Base-by-base conservation (phyloP, 257 asterid species). In the Hygrophila difformis region DNA sequence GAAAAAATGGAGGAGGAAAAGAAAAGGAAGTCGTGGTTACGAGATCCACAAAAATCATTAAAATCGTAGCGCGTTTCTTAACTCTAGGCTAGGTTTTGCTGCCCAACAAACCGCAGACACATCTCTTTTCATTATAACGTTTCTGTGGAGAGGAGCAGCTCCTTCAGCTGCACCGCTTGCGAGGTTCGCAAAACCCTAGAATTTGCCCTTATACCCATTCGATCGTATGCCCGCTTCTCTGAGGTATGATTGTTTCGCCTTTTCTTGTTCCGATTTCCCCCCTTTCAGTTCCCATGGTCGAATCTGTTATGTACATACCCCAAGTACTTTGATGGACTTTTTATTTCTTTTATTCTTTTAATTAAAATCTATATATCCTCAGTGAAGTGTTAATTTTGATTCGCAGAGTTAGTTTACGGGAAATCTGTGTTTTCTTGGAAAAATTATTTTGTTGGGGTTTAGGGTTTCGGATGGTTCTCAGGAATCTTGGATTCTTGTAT, bases 131-230 rank as follows among this genome's bases (percentile, higher is more conserved):
- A 8, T 23, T 53, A 57, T 40, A 18, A 57, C 72, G 28, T 31
- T 53, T 47, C 6, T 61, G 70, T 56, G 71, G 73, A 54, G 69
- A 31, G 60, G 61, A 70, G 72, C 67, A 20, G 62, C 61, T 60
- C 57, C 9, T 51, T 40, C 38, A 55, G 74, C 74, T 45, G 67
- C 73, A 57, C 50, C 62, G 50, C 9, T 31, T 46, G 35, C 15
- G 38, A 44, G 47, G 56, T 59, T 39, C 58, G 44, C 56, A 8
- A 51, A 58, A 59, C 65, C 70, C 77, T 70, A 65, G 39, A 33
- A 1, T 9, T n/a, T 28, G 8, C 23, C 33, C 31, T 26, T 5
- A 5, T 26, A 8, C 31, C 31, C 7, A 26, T 26, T 26, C 31
- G 8, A 8, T 26, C 55, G 9, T 20, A 12, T 17, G 35, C 7